These are phyloP conservation scores for Rosa lucieae DNA, from an alignment of 306 rosid genomes.

Conservation along the genomic window DNA sequence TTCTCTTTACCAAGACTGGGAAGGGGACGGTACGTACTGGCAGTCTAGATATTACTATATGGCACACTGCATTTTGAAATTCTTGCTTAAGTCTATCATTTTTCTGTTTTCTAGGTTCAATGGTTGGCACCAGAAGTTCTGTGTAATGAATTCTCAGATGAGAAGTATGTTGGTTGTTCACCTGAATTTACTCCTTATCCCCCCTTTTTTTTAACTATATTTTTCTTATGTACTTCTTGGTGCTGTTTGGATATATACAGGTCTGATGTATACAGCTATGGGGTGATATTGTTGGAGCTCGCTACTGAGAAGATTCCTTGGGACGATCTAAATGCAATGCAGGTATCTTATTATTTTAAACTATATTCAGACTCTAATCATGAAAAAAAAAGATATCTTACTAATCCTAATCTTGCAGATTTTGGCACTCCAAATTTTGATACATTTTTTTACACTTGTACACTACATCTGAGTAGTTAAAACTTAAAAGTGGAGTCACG, in stretches of 20 bases:
- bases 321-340: conserved; percentile 94
- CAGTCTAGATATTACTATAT: neutral
- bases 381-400: neutral
- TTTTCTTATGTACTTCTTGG: conserved; percentile 40
- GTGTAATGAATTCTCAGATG: conserved; percentile 90
- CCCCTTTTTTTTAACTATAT: conserved; percentile 10
- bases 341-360: conserved; percentile 55
- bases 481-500: too few relatives aligned
- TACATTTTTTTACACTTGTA: too few relatives aligned
- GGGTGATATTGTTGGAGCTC: conserved; percentile 96
- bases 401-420: too few relatives aligned
- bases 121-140: conserved; percentile 99
- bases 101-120: conserved; percentile 71
- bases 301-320: conserved; percentile 97
- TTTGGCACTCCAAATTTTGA: too few relatives aligned
- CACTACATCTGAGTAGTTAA: too few relatives aligned
- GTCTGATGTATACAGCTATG: conserved; percentile 94
- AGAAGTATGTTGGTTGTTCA: conserved; percentile 58
- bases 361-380: conserved; percentile 13
- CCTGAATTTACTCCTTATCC: neutral
- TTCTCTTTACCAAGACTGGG: conserved; percentile 82
- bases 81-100: conserved; percentile 11
- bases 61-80: conserved; percentile 41
- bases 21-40: conserved; percentile 75
- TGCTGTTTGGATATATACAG: conserved; percentile 39